Percentiles rank a stretch among this genome's conserved stretches.
phyloP scores from a whole-genome alignment of 306 rosid genomes.

The Begonia peltatifolia region DNA sequence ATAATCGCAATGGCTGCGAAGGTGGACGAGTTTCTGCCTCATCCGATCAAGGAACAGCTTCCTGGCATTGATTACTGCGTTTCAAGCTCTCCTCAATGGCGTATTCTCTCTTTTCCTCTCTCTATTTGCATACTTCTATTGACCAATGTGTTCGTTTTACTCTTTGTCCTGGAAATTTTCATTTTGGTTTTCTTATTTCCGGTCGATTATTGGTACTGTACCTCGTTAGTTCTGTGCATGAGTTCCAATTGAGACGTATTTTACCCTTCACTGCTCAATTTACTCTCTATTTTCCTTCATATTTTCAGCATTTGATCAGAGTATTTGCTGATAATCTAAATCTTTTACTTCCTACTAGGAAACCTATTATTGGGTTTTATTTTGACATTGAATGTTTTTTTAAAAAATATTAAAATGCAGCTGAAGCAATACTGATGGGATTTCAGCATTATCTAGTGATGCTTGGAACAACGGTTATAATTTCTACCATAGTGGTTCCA shows the following conservation, averaged over 20 bases:
- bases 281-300: neutral
- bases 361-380: neutral
- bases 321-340: neutral
- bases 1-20: conserved; percentile 23
- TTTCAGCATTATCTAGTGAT: conserved; percentile 71
- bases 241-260: neutral
- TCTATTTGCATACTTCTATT: neutral
- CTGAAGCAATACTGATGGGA: conserved; percentile 57
- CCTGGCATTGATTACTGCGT: conserved; percentile 68
- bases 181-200: neutral
- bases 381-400: neutral
- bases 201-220: neutral
- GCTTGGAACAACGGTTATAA: conserved; percentile 57
- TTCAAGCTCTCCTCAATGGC: conserved; percentile 65
- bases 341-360: conserved; percentile 1
- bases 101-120: conserved; percentile 18
- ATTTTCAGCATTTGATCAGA: neutral
- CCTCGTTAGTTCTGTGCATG: neutral
- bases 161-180: neutral
- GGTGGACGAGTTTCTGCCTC: conserved; percentile 50
- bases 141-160: neutral
- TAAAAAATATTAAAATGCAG: conserved; percentile 18
- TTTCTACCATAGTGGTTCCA: conserved; percentile 51
- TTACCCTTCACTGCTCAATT: conserved; percentile 1
- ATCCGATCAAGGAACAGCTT: conserved; percentile 72